Evolutionary conservation across 2,329 filamentous ascomycete genomes (phyloP).

Genomic region (Hypoxylon sp.): DNA sequence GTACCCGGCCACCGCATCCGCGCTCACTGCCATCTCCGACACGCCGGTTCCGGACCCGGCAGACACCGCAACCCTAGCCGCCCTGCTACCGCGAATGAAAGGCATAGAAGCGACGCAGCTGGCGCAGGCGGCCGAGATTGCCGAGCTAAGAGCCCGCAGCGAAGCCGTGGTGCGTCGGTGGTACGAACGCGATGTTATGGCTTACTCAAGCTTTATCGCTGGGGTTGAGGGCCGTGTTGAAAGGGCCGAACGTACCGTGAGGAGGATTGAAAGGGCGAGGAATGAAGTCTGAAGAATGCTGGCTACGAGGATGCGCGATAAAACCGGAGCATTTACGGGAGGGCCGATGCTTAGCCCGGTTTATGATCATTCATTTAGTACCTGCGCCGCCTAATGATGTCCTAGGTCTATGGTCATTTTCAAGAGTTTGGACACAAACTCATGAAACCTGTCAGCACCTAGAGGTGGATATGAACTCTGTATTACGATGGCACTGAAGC

Average conservation of each 20-base stretch:
- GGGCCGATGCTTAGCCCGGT: neutral
- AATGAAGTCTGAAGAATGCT: conserved; percentile 60
- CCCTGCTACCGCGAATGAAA: conserved; percentile 73
- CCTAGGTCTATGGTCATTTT: neutral
- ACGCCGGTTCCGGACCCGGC: conserved; percentile 70
- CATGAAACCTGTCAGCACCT: neutral
- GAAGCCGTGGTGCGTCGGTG: conserved; percentile 75
- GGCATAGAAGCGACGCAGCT: conserved; percentile 72
- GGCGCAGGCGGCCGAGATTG: conserved; percentile 74
- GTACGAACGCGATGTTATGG: conserved; percentile 81
- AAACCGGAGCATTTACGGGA: neutral
- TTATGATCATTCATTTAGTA: neutral
- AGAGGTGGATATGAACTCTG: neutral
- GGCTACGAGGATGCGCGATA: neutral
- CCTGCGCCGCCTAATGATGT: neutral
- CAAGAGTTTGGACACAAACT: neutral
- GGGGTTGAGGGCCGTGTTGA: conserved; percentile 78
- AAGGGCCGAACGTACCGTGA: conserved; percentile 75
- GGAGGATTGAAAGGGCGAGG: conserved; percentile 73
- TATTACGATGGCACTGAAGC: neutral
- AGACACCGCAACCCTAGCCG: conserved; percentile 69
- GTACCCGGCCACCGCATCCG: conserved; percentile 70
- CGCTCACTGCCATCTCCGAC: conserved; percentile 70
- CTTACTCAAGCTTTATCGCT: conserved; percentile 77
- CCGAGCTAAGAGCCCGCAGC: conserved; percentile 74